Evolutionary conservation across 768 basidiomycete species (phyloP), one percentile per base, ranked within the genome.

Genomic region (Tricholoma terreum): DNA sequence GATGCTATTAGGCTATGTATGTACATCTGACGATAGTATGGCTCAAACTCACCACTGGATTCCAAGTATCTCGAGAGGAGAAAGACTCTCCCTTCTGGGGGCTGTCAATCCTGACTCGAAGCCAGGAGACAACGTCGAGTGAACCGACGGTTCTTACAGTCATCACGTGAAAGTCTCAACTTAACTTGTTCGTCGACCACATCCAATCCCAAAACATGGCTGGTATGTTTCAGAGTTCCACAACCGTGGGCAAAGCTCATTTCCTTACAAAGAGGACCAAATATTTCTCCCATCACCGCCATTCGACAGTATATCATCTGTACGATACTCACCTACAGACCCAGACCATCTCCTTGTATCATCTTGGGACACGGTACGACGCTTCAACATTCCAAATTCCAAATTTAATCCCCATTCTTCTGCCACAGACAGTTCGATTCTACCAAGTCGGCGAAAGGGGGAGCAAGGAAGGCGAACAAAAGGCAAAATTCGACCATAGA

Each of bases 401-500:
- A 57, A 22, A 6, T 46, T 15, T n/a, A 45, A 27, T 8, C 42
- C 48, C 55, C 56, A 61, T 30, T 9, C 12, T 46, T 3, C 27
- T 42, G 33, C 54, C 6, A 31, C 55, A 77, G 73, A 73, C 76
- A 11, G 76, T 78, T 9, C 66, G 73, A 35, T 72, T 76, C 34
- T 75, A 76, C 65, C 90, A 91, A 75, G 83, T 67, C 68, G 90
- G 67, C 61, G 86, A 66, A 66, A 84, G 63, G 76, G 87, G 75
- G 72, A 84, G 63, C 62, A 84, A 64, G 61, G 70, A 82, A 27
- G 86, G 85, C 65, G 84, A 87, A 55, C 81, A 83, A 63, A 86
- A 86, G 63, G 80, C 84, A n/a, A 92, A 91, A 62, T 92, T 91
- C 64, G 89, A 93, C 45, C 90, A 96, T 58, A 84, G 92, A 17